Conservation (phyloP, 805 yeast species). For the Yamadazyma ubonensis region DNA sequence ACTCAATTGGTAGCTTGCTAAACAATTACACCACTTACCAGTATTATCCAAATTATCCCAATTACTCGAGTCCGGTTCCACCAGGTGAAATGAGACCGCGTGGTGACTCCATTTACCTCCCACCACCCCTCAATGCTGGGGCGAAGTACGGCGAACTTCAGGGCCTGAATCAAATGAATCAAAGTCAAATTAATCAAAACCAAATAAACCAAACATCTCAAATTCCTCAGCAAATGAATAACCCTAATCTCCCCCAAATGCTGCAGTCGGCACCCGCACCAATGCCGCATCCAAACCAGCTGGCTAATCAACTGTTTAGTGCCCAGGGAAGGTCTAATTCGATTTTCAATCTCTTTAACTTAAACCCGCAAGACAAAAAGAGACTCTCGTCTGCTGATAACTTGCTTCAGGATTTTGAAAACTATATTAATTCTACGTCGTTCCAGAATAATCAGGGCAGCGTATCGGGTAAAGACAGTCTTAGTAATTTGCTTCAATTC, state of each 20-base stretch:
- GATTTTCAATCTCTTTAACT: constrained; percentile 29
- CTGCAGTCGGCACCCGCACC: no score
- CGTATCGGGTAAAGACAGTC: constrained; percentile 25
- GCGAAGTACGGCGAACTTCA: constrained; percentile 1
- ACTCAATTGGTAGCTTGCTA: constrained; percentile 11
- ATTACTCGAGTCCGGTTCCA: background rate
- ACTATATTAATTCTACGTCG: constrained; percentile 19
- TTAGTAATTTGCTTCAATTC: constrained; percentile 25
- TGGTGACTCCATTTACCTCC: constrained; percentile 39
- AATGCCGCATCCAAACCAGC: background rate
- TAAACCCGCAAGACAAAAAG: constrained; percentile 30
- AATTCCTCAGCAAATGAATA: no score
- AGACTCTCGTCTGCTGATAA: constrained; percentile 20
- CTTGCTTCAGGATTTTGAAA: constrained; percentile 32
- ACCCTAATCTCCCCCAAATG: no score
- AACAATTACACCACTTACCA: constrained; percentile 10
- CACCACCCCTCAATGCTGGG: constrained; percentile 28
- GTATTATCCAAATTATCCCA: constrained; percentile 7
- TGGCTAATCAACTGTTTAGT: no score
- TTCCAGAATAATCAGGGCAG: constrained; percentile 2
- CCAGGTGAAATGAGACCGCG: constrained; percentile 24
- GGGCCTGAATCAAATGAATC: no score
- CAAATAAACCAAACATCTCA: no score
- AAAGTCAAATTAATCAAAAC: no score
- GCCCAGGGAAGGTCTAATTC: constrained; percentile 36